phyloP scores from a whole-genome alignment of 225 moss, liverwort and hornwort genomes.

The Physcomitrellopsis africana region DNA sequence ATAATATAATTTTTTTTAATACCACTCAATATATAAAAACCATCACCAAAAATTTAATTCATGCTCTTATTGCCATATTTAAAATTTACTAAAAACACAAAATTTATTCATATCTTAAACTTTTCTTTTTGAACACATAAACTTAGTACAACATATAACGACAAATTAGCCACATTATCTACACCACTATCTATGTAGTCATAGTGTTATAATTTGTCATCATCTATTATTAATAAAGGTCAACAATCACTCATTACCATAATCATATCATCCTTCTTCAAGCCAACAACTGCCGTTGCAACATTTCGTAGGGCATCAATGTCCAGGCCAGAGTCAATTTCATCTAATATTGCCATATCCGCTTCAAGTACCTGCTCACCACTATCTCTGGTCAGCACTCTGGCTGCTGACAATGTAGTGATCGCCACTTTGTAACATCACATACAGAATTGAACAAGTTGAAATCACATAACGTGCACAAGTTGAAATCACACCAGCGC shows the following conservation, averaged over 20 bases:
- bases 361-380: constrained; percentile 87
- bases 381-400: constrained; percentile 27
- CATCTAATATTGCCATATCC: constrained; percentile 95
- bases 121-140: no score
- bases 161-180: no score
- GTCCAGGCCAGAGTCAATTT: constrained; percentile 96
- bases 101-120: no score
- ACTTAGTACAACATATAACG: no score
- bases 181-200: no score
- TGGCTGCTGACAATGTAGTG: constrained; percentile 10
- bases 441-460: background rate
- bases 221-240: background rate
- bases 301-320: constrained; percentile 94
- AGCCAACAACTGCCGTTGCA: constrained; percentile 80
- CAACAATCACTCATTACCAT: constrained; percentile 92
- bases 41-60: no score
- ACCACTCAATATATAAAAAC: no score
- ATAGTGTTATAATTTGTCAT: no score
- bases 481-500: background rate
- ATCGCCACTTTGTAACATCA: constrained; percentile 3
- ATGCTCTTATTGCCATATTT: no score
- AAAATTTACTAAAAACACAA: no score
- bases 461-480: background rate
- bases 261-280: constrained; percentile 72
- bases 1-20: no score